These are phyloP conservation scores for Infundibulicybe gibba DNA, from an alignment of 768 basidiomycete species.

Conservation along the genomic window DNA sequence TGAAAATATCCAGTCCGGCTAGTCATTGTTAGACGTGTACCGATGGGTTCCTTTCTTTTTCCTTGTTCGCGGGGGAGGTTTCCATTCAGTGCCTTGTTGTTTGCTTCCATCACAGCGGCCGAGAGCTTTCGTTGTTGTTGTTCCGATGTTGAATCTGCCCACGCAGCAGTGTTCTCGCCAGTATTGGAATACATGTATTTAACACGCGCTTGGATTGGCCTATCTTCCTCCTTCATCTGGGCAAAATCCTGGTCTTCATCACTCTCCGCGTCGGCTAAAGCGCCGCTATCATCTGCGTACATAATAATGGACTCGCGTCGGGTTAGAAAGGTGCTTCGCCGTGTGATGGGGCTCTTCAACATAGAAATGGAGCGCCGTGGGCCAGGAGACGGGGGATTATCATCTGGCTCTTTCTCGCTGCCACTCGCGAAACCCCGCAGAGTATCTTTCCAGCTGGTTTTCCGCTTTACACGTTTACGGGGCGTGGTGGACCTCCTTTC, in stretches of 20 bases:
- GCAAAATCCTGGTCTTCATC: constrained; percentile 47
- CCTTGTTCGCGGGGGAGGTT: constrained; percentile 17
- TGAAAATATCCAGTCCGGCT: constrained; percentile 92
- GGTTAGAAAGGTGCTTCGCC: too few species aligned
- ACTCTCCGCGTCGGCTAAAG: constrained; percentile 51
- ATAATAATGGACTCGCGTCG: constrained; percentile 16
- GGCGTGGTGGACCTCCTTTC: constrained; percentile 45
- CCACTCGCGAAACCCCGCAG: constrained; percentile 43
- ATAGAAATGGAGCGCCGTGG: constrained; percentile 15
- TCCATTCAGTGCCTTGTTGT: constrained; percentile 33
- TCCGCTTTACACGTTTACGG: constrained; percentile 44
- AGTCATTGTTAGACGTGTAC: constrained; percentile 92
- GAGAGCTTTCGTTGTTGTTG: constrained; percentile 50
- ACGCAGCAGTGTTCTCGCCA: constrained; percentile 8
- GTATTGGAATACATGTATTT: constrained; percentile 46
- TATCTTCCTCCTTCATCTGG: constrained; percentile 62
- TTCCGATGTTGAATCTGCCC: constrained; percentile 36
- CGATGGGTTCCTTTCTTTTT: constrained; percentile 59
- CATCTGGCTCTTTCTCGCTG: constrained; percentile 26
- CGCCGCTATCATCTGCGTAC: constrained; percentile 51
- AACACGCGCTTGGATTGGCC: constrained; percentile 72
- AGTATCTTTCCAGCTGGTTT: constrained; percentile 58
- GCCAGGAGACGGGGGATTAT: too few species aligned
- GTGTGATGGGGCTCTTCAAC: constrained; percentile 19
- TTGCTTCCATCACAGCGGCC: constrained; percentile 46